phyloP scores from a whole-genome alignment of 257 asterid species.

The Plantago ovata region DNA sequence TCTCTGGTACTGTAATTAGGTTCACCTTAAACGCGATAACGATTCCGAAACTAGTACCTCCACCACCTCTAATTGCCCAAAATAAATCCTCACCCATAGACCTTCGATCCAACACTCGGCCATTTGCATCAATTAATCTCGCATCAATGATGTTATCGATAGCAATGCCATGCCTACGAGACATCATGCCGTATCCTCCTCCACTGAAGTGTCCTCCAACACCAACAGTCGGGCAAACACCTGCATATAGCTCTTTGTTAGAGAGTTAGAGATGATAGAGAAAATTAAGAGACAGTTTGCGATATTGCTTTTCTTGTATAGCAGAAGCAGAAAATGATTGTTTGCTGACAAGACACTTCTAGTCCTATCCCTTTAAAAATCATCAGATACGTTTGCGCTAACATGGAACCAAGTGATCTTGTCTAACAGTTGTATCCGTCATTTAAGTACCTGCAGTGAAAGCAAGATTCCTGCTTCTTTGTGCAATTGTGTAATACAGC shows the following conservation, averaged over 20 bases:
- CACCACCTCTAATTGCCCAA: constrained; percentile 56
- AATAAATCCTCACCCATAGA: constrained; percentile 51
- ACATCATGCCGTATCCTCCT: constrained; percentile 41
- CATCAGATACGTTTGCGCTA: no score
- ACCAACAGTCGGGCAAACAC: constrained; percentile 43
- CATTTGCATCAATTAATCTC: constrained; percentile 24
- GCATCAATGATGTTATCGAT: constrained; percentile 44
- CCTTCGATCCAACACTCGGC: constrained; percentile 24
- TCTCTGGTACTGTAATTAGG: constrained; percentile 28
- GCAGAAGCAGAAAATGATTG: no score
- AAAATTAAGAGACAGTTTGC: no score
- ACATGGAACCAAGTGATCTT: no score
- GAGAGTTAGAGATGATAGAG: no score
- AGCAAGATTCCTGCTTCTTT: constrained; percentile 23
- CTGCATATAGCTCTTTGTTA: constrained; percentile 18
- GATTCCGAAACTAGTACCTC: constrained; percentile 42
- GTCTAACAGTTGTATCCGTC: no score
- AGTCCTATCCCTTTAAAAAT: no score
- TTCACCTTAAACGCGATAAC: constrained; percentile 34
- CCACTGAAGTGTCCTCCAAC: constrained; percentile 53
- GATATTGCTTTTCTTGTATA: no score
- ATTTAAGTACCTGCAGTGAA: constrained; percentile 28
- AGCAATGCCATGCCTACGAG: constrained; percentile 29
- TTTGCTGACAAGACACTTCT: no score
- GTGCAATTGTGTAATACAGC: constrained; percentile 27